Evolutionary conservation across 1,284 basidiomycete species (phyloP), one percentile per base, ranked within the genome.

Genomic region (Leccinum pachyderme): DNA sequence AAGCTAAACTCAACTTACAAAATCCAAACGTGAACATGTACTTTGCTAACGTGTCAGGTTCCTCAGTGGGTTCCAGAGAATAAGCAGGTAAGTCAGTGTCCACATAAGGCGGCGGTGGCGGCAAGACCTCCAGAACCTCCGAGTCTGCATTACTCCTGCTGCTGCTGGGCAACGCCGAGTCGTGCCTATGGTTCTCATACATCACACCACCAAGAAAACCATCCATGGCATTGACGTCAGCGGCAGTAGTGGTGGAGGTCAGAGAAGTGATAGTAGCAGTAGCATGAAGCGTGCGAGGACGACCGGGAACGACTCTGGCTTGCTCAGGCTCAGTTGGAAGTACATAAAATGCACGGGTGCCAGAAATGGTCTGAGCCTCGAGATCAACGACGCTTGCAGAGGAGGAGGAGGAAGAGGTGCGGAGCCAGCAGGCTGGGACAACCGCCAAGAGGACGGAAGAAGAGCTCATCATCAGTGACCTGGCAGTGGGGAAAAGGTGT

Each of bases 1-100:
- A 33, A 33, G 32, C 18, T 18, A 22, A 18, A 18, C 22, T 7
- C 35, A 2, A 52, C 61, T 22, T 43, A 72, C 67, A 12, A 44
- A 70, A 71, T n/a, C 69, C 69, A 2, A 61, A 65, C 45, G 58
- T 72, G 59, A 71, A 72, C n/a, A 71, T 56, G 37, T 65, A 63
- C 67, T 49, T 68, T 0, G 67, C 63, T 48, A 72, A 59, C 35
- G 69, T 70, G 37, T 47, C 33, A 25, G 67, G 67, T 37, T 66
- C 63, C 3, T 47, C 49, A 5, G 8, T 49, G 7, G 60, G 33
- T 24, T 41, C 18, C 4, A 27, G 52, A 5, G 53, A 57, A 25
- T 72, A 72, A 6, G 57, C 59, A n/a, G 70, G 67, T 11, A 61
- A 60, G 32, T 63, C 68, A 15, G 46, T 25, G 22, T 62, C 52